A percentile compares a stretch with the other conserved stretches of the same genome.
phyloP scores from a whole-genome alignment of 2,329 filamentous ascomycete genomes.

The Coniochaeta sp. region DNA sequence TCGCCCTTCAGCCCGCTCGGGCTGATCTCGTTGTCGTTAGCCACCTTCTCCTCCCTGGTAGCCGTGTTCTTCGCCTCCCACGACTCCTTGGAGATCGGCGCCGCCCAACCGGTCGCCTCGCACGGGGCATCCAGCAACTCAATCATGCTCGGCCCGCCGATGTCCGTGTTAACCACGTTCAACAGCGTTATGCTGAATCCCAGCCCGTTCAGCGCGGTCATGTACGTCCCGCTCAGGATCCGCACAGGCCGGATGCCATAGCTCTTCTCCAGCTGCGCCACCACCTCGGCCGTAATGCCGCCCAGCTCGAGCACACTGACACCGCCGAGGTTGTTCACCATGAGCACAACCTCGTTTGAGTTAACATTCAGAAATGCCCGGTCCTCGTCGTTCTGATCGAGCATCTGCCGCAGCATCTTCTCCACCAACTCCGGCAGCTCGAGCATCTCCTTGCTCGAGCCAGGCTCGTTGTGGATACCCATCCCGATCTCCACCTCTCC shows the following conservation, averaged over 20 bases:
- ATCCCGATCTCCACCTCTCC: constrained; percentile 62
- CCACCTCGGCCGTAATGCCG: constrained; percentile 63
- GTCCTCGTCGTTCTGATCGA: constrained; percentile 59
- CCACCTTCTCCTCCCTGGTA: constrained; percentile 31
- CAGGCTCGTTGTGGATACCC: constrained; percentile 70
- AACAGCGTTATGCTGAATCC: constrained; percentile 69
- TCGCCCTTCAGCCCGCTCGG: constrained; percentile 47
- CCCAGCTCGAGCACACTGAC: constrained; percentile 66
- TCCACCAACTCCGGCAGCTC: constrained; percentile 46
- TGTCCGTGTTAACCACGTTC: constrained; percentile 52
- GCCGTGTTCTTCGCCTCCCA: constrained; percentile 52
- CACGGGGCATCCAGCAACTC: constrained; percentile 62
- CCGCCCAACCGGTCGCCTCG: constrained; percentile 64
- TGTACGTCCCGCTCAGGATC: constrained; percentile 62
- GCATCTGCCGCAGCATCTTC: constrained; percentile 62
- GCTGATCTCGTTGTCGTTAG: constrained; percentile 23
- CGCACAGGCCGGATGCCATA: constrained; percentile 57
- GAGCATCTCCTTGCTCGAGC: constrained; percentile 42
- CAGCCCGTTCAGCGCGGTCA: constrained; percentile 70
- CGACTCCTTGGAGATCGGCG: constrained; percentile 52
- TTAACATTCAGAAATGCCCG: constrained; percentile 61
- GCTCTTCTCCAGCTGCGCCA: constrained; percentile 48
- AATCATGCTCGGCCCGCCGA: constrained; percentile 54
- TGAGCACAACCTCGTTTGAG: constrained; percentile 56
- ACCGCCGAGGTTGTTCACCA: constrained; percentile 71